phyloP scores from a whole-genome alignment of 2,329 filamentous ascomycete genomes.

The Ophiostoma populinum region DNA sequence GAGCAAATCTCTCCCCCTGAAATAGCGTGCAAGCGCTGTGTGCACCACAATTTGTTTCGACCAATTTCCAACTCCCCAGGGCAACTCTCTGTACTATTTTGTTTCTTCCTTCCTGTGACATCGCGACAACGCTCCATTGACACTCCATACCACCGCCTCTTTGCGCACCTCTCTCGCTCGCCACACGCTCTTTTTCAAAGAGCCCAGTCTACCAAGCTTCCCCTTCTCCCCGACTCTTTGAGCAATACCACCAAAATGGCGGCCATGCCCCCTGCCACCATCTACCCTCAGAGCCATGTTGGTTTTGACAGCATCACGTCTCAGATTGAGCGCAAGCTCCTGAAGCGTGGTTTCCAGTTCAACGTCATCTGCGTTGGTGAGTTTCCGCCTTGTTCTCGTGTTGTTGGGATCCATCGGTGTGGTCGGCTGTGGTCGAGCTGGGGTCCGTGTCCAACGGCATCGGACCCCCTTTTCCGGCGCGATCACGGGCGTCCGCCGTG shows the following conservation, averaged over 20 bases:
- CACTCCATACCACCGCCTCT: not conserved
- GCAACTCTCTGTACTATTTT: slow-evolving; percentile 6
- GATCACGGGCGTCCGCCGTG: not conserved
- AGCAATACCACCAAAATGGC: slow-evolving; percentile 24
- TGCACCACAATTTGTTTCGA: slow-evolving; percentile 9
- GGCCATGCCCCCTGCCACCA: slow-evolving; percentile 50
- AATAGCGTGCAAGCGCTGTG: slow-evolving; percentile 7
- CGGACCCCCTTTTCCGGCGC: not conserved
- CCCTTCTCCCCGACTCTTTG: not conserved
- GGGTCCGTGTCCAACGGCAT: not conserved
- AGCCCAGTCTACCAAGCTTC: too few species aligned
- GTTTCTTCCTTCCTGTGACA: slow-evolving; percentile 6
- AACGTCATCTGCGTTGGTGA: slow-evolving; percentile 90
- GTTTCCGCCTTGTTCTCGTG: slow-evolving; percentile 23
- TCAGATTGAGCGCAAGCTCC: slow-evolving; percentile 97
- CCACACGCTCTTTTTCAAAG: slow-evolving; percentile 2
- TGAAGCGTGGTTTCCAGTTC: slow-evolving; percentile 99
- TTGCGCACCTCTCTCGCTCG: not conserved
- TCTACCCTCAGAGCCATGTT: slow-evolving; percentile 92
- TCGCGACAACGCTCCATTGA: slow-evolving; percentile 5
- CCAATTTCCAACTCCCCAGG: slow-evolving; percentile 8
- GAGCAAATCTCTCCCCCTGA: slow-evolving; percentile 7
- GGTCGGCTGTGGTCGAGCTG: not conserved
- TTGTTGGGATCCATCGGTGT: too few species aligned
- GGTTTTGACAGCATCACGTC: slow-evolving; percentile 99